These are phyloP conservation scores for Xylaria sp. DNA, from an alignment of 495 filamentous ascomycete genomes.

Conservation along the genomic window DNA sequence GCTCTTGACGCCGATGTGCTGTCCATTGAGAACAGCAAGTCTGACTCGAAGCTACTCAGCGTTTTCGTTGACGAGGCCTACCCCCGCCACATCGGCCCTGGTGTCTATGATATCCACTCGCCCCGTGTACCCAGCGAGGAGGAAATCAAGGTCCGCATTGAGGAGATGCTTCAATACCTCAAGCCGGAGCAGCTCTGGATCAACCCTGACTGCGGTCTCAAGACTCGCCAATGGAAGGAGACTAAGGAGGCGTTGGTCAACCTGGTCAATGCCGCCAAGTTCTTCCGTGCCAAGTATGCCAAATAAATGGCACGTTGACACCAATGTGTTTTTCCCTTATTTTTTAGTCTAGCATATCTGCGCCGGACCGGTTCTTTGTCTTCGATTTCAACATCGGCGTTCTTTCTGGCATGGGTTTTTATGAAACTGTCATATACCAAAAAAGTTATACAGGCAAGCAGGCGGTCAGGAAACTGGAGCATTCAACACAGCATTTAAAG, in stretches of 20 bases:
- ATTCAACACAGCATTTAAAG: constrained; percentile 46
- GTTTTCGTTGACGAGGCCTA: constrained; percentile 97
- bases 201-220: constrained; percentile 98
- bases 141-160: constrained; percentile 96
- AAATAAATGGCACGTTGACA: constrained; percentile 47
- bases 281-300: constrained; percentile 86
- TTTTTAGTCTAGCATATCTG: constrained; percentile 26
- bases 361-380: constrained; percentile 29
- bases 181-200: constrained; percentile 96
- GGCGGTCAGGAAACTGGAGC: constrained; percentile 45
- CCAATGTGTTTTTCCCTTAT: not conserved
- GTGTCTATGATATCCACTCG: constrained; percentile 99
- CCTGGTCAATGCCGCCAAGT: constrained; percentile 96
- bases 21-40: constrained; percentile 99
- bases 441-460: constrained; percentile 42
- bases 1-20: constrained; percentile 97
- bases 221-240: constrained; percentile 97
- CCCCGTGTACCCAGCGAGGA: constrained; percentile 93
- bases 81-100: constrained; percentile 95
- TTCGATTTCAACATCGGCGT: constrained; percentile 60
- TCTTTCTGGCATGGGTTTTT: constrained; percentile 46
- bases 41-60: constrained; percentile 96
- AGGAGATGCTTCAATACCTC: constrained; percentile 96
- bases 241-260: constrained; percentile 90
- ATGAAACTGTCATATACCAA: constrained; percentile 41